A percentile compares a stretch with the other conserved stretches of the same genome.
phyloP scores from a whole-genome alignment of 2,329 filamentous ascomycete species.

The Dothideomycetes sp. region DNA sequence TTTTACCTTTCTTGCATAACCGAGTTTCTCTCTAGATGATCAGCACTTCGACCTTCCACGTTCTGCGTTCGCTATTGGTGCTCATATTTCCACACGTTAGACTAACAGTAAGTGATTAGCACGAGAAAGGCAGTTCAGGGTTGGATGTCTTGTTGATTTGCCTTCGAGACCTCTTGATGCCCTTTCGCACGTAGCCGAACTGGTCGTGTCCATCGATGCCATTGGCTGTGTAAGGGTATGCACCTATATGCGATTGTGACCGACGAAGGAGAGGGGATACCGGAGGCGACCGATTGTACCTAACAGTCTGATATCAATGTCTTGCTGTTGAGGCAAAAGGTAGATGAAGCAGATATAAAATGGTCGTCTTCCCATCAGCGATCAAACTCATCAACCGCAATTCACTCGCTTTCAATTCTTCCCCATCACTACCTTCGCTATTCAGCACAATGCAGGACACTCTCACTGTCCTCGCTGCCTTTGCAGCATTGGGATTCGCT shows the following conservation, averaged over 20 bases:
- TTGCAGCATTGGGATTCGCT: conserved; percentile 23
- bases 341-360: conserved; percentile 4
- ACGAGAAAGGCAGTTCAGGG: conserved; percentile 11
- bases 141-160: not conserved
- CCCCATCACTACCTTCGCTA: not conserved
- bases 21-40: too few species aligned
- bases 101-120: conserved; percentile 7
- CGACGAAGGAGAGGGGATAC: not conserved
- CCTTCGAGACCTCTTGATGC: too few species aligned
- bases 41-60: too few species aligned
- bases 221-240: conserved; percentile 9
- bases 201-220: not conserved
- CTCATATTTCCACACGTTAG: too few species aligned
- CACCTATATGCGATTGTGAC: not conserved
- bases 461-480: conserved; percentile 23
- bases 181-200: conserved; percentile 2
- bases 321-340: too few species aligned
- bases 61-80: too few species aligned
- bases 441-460: conserved; percentile 16
- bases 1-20: too few species aligned
- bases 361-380: not conserved
- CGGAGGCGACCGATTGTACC: conserved; percentile 2
- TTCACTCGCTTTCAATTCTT: conserved; percentile 1
- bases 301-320: not conserved
- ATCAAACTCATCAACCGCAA: conserved; percentile 1